A percentile compares a stretch with the other conserved stretches of the same genome.
Evolutionary conservation across 257 asterid genomes (phyloP).

Genomic region (Nicotiana knightiana): DNA sequence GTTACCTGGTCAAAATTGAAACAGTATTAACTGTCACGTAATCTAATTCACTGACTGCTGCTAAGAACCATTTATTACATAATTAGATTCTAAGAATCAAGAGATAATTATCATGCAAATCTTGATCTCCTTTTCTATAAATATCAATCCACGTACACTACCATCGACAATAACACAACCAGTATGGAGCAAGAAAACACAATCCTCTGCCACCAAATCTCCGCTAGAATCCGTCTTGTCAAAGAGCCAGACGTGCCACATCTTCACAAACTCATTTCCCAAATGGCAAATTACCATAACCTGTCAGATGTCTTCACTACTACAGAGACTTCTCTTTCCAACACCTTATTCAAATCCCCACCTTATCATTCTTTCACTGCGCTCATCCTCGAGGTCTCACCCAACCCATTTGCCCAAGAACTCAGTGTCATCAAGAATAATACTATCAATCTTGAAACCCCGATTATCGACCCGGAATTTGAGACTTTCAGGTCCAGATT

Average conservation of each 20-base stretch:
- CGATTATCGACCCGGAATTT: background rate
- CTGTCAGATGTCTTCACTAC: background rate
- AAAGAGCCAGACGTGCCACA: background rate
- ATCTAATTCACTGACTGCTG: too few species aligned
- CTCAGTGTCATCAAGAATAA: background rate
- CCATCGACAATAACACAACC: too few species aligned
- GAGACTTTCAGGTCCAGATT: background rate
- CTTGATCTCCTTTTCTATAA: too few species aligned
- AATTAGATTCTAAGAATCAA: too few species aligned
- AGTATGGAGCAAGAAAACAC: background rate
- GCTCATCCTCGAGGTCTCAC: background rate
- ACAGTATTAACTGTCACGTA: too few species aligned
- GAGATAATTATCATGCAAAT: too few species aligned
- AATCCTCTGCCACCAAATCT: background rate
- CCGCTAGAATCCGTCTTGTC: background rate
- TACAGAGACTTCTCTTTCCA: background rate
- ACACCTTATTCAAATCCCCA: background rate
- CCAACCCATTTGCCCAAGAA: background rate
- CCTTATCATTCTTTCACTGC: background rate
- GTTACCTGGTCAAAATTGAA: too few species aligned
- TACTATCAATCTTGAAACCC: background rate
- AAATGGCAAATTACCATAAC: background rate
- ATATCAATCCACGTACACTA: too few species aligned
- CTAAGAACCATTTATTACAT: too few species aligned
- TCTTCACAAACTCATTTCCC: background rate